phyloP scores from a whole-genome alignment of 345 rosid genomes.

The Syzygium jambos region DNA sequence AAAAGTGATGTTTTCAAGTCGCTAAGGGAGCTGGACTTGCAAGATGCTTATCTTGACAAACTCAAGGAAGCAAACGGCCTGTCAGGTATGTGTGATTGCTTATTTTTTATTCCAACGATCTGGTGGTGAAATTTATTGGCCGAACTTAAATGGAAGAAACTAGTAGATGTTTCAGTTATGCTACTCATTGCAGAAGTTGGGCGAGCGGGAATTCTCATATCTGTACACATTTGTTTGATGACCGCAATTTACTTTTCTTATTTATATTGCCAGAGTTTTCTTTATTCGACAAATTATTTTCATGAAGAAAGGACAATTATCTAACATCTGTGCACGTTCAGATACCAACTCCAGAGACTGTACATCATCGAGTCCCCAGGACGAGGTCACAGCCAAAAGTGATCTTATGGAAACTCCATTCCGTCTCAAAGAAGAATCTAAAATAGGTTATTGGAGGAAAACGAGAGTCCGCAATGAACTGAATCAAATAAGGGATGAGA shows the following conservation, averaged over 20 bases:
- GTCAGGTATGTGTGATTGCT: not conserved
- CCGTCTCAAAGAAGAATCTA: constrained; percentile 8
- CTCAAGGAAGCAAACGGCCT: constrained; percentile 24
- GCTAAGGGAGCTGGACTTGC: constrained; percentile 23
- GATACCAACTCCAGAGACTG: constrained; percentile 12
- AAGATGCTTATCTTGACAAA: constrained; percentile 52
- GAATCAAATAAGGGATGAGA: constrained; percentile 6
- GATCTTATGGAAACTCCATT: constrained; percentile 9
- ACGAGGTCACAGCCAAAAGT: constrained; percentile 7
- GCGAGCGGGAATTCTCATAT: not conserved
- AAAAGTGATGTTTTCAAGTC: constrained; percentile 10
- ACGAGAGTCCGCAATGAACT: constrained; percentile 3
- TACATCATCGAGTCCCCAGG: constrained; percentile 4
- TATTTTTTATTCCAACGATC: not conserved
- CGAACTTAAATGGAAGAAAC: not conserved
- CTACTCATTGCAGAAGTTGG: not conserved
- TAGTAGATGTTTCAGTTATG: not conserved
- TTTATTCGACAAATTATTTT: not conserved
- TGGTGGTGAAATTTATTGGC: not conserved
- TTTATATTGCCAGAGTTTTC: not conserved
- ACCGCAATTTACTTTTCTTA: not conserved
- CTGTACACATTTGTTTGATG: not conserved
- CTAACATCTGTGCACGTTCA: constrained; percentile 5
- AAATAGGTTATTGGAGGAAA: constrained; percentile 12
- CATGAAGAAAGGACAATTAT: not conserved